Evolutionary conservation across 345 rosid species (phyloP).

Genomic region (Populus nigra): DNA sequence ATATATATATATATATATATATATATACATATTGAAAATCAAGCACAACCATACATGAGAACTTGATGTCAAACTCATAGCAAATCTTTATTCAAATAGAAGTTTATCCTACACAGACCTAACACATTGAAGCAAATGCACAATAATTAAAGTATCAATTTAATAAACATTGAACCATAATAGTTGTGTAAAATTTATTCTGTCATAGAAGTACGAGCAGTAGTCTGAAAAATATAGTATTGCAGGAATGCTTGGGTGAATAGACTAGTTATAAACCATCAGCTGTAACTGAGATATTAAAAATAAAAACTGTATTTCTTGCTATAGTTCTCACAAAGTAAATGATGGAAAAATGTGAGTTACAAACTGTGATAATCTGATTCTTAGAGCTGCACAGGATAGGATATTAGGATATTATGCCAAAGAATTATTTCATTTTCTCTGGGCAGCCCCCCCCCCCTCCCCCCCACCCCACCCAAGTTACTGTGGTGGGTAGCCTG

Average conservation of each 20-base stretch:
- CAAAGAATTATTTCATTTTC: neutral
- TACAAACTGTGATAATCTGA: neutral
- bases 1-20: no score
- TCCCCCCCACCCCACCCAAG: neutral
- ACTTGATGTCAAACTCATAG: no score
- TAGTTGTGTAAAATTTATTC: neutral
- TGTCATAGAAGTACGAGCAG: neutral
- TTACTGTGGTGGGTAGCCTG: neutral
- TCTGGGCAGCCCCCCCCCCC: neutral
- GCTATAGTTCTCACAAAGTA: neutral
- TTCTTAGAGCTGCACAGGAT: neutral
- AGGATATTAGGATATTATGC: neutral
- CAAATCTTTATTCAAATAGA: no score
- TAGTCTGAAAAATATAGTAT: neutral
- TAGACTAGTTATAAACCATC: no score
- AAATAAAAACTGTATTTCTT: no score
- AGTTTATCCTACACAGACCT: neutral
- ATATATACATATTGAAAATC: no score
- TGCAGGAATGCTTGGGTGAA: no score
- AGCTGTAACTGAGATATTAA: no score
- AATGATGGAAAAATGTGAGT: neutral
- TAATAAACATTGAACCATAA: no score
- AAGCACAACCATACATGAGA: no score
- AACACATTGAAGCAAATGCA: neutral
- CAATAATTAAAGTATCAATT: no score